Evolutionary conservation across 2,329 filamentous ascomycete species (phyloP).

Genomic region (Fusarium sp.): DNA sequence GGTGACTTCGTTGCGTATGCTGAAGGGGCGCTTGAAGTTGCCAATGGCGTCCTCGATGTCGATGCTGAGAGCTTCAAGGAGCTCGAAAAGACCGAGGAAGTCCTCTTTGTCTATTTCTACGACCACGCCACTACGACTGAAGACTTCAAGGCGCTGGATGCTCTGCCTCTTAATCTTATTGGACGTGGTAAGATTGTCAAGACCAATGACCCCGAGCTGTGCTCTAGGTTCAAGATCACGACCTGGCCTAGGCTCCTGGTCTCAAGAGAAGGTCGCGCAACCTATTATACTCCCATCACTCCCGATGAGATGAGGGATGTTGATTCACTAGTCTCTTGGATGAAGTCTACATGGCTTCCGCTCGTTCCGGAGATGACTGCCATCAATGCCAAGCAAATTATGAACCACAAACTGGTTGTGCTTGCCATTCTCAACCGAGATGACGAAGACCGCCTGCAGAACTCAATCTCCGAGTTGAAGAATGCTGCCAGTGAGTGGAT

Average conservation of each 20-base stretch:
- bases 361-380: slow-evolving; percentile 94
- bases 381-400: slow-evolving; percentile 90
- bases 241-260: slow-evolving; percentile 96
- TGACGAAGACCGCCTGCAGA: slow-evolving; percentile 78
- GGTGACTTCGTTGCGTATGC: slow-evolving; percentile 90
- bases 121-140: slow-evolving; percentile 93
- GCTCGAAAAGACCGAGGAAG: slow-evolving; percentile 91
- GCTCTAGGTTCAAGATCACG: slow-evolving; percentile 89
- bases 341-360: slow-evolving; percentile 95
- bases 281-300: slow-evolving; percentile 86
- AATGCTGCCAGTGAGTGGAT: slow-evolving; percentile 97
- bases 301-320: slow-evolving; percentile 94
- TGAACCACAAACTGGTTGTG: slow-evolving; percentile 95
- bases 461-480: slow-evolving; percentile 89
- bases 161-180: slow-evolving; percentile 85
- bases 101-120: slow-evolving; percentile 97
- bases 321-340: slow-evolving; percentile 82
- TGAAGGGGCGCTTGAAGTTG: slow-evolving; percentile 83
- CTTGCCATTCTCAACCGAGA: slow-evolving; percentile 86
- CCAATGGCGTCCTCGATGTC: slow-evolving; percentile 81
- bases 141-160: slow-evolving; percentile 88
- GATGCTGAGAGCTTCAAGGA: slow-evolving; percentile 78
- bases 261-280: slow-evolving; percentile 86
- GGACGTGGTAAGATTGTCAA: slow-evolving; percentile 93
- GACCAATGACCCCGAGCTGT: slow-evolving; percentile 79